These are phyloP conservation scores for Magnolia changhungtana DNA, from an alignment of 164 flowering plant species.

Conservation along the genomic window DNA sequence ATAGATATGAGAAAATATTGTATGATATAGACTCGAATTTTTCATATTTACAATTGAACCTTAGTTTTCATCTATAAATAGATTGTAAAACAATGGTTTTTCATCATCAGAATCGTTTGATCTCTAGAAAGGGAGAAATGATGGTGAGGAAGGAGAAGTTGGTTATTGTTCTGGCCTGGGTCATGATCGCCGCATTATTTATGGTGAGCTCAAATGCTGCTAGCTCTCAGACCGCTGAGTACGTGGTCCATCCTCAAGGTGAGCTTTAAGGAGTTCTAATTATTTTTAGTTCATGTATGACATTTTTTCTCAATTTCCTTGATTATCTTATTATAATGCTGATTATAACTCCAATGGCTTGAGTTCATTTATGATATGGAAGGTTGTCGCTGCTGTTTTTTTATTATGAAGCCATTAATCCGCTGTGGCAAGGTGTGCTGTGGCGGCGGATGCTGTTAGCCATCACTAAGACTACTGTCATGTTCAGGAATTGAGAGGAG, in stretches of 20 bases:
- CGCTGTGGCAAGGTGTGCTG: neutral
- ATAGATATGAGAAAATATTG: too few species aligned
- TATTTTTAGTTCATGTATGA: too few species aligned
- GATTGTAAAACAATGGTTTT: too few species aligned
- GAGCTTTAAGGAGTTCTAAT: neutral
- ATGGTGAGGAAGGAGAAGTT: neutral
- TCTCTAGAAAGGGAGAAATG: neutral
- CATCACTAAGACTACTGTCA: neutral
- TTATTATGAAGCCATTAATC: neutral
- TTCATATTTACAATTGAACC: too few species aligned
- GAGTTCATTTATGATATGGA: neutral
- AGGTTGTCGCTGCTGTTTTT: neutral
- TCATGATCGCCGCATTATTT: neutral
- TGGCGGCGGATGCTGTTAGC: neutral
- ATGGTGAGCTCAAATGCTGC: neutral
- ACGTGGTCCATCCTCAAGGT: neutral
- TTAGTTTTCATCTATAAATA: too few species aligned
- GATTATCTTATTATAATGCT: too few species aligned
- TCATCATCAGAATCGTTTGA: too few species aligned
- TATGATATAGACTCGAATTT: too few species aligned
- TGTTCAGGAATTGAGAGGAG: neutral
- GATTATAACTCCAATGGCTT: neutral
- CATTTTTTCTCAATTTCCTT: too few species aligned
- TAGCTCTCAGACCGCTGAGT: neutral
- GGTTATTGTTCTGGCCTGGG: neutral